These are phyloP conservation scores for Nissolia schottii DNA, from an alignment of 306 rosid genomes.

Conservation along the genomic window DNA sequence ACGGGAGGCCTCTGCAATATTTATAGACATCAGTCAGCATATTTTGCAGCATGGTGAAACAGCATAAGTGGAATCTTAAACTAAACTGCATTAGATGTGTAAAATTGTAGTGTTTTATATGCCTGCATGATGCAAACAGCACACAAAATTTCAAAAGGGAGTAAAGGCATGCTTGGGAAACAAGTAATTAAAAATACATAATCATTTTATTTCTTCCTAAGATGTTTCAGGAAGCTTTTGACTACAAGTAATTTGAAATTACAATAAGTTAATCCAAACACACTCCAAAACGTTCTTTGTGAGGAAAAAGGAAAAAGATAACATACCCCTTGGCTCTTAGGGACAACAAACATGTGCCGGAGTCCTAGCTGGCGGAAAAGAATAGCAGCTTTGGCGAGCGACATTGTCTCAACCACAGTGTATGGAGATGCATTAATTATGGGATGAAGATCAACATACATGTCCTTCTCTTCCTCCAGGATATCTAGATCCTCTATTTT, in stretches of 20 bases:
- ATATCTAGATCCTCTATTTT: slow-evolving; percentile 69
- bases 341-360: slow-evolving; percentile 82
- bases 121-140: background rate
- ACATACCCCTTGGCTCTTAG: slow-evolving; percentile 77
- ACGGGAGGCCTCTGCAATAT: slow-evolving; percentile 81
- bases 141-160: background rate
- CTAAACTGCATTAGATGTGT: background rate
- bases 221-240: background rate
- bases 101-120: background rate
- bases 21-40: slow-evolving; percentile 15
- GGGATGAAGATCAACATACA: slow-evolving; percentile 87
- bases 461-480: slow-evolving; percentile 67
- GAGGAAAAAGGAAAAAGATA: background rate
- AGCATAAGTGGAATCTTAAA: background rate
- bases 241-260: background rate
- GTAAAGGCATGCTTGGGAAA: background rate
- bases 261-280: background rate
- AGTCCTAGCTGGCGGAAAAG: slow-evolving; percentile 76
- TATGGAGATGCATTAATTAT: slow-evolving; percentile 71
- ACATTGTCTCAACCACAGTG: slow-evolving; percentile 88
- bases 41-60: slow-evolving; percentile 4
- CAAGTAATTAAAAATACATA: no score
- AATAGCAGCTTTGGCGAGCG: slow-evolving; percentile 83
- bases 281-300: background rate
- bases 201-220: no score